Evolutionary conservation across 2,329 filamentous ascomycete species (phyloP), one percentile per base, ranked within the genome.

Genomic region (Alternaria sp.): DNA sequence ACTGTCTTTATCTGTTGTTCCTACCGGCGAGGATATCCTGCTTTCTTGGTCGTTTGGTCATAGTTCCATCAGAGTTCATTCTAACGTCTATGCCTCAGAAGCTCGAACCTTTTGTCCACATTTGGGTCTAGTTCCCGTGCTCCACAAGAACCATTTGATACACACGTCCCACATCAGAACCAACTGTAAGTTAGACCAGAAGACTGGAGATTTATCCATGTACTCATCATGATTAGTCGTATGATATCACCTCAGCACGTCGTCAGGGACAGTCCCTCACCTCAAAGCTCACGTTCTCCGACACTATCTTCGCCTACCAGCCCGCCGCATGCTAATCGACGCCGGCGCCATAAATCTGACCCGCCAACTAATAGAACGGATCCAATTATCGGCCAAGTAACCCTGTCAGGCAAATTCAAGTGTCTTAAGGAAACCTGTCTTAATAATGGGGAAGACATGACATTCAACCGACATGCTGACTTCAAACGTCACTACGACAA

Each of bases 381-480:
- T 27, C 56, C 48, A 0, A 28, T 66, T 3, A 72, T 74, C 12
- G 75, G 73, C n/a, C 59, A 70, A 41, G 68, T 77, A 10, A 69
- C 74, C 3, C 50, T 54, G 3, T 54, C 63, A 38, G 68, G 70
- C 1, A 70, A 65, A 22, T 74, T 76, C 58, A 61, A 62, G n/a
- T 78, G 75, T 51, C 32, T 66, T 3, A 51, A 67, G 2, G 9
- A 59, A 9, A 25, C 49, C 0, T 78, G 75, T 44, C 25, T 45
- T 12, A 18, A 43, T 7, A 44, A 49, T 18, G 30, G 34, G 16
- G 36, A 58, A 6, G 60, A 64, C 12, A 34, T 68, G 4, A 65
- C 53, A 1, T 78, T 77, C 36, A 70, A 70, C 8, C 68, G 75
- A 3, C 69, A 72, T 14, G 75, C 75, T 1, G 75, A 78, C 48